These are phyloP conservation scores for Talaromyces nanjingensis DNA, from an alignment of 495 filamentous ascomycete genomes.

Conservation along the genomic window DNA sequence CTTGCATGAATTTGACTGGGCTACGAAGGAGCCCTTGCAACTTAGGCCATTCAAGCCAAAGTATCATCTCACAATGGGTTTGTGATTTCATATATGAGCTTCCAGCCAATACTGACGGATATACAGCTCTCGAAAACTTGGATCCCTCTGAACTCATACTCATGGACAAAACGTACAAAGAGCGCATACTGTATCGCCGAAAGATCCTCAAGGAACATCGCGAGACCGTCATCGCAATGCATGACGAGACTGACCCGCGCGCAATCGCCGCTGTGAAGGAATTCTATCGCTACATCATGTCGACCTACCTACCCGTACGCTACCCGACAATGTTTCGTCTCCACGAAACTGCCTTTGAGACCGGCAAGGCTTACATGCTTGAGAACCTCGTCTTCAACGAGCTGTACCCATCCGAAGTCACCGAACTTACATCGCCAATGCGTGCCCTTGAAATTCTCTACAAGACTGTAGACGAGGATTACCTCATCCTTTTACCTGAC, in stretches of 20 bases:
- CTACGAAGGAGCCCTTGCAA: constrained; percentile 48
- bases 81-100: constrained; percentile 12
- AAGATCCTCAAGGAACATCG: constrained; percentile 41
- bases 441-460: constrained; percentile 43
- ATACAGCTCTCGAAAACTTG: constrained; percentile 39
- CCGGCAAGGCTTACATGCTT: constrained; percentile 19
- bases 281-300: constrained; percentile 57
- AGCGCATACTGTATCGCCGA: constrained; percentile 47
- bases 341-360: constrained; percentile 15
- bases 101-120: neutral
- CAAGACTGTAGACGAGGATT: constrained; percentile 63
- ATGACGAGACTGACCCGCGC: constrained; percentile 32
- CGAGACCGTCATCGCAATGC: constrained; percentile 34
- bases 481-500: constrained; percentile 63
- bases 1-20: constrained; percentile 53
- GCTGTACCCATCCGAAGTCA: constrained; percentile 28
- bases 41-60: constrained; percentile 64
- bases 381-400: constrained; percentile 39
- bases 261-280: constrained; percentile 48
- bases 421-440: constrained; percentile 12
- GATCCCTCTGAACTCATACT: constrained; percentile 55
- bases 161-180: constrained; percentile 60
- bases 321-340: constrained; percentile 58
- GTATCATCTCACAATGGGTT: constrained; percentile 71
- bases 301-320: constrained; percentile 56